Conservation (phyloP, 2,329 filamentous ascomycete species). For the Colletotrichum gloeosporioides region DNA sequence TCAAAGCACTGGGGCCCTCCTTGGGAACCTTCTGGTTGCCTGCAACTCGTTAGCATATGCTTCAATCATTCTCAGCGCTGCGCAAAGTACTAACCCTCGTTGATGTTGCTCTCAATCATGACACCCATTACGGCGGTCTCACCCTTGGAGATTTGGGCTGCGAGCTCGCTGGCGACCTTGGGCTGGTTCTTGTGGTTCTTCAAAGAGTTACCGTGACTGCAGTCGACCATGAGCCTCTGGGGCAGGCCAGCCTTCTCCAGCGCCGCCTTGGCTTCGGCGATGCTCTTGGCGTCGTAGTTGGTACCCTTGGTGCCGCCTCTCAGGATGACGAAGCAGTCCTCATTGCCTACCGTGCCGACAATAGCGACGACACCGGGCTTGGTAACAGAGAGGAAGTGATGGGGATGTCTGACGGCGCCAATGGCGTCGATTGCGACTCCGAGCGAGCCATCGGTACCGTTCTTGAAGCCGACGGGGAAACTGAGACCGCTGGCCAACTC, state of each 20-base stretch:
- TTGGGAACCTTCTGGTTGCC: conserved; percentile 90
- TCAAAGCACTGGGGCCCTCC: conserved; percentile 82
- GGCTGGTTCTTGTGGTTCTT: conserved; percentile 99
- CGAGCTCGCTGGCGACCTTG: conserved; percentile 83
- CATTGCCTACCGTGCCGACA: conserved; percentile 91
- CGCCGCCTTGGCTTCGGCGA: conserved; percentile 81
- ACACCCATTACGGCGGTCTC: conserved; percentile 93
- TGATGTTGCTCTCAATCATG: conserved; percentile 98
- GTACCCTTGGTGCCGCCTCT: conserved; percentile 91
- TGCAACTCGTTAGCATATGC: conserved; percentile 38
- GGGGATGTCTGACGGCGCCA: conserved; percentile 87
- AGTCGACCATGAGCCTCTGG: conserved; percentile 93
- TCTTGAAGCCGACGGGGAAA: conserved; percentile 99
- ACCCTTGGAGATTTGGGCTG: conserved; percentile 83
- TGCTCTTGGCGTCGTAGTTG: conserved; percentile 89
- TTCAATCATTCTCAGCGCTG: background rate
- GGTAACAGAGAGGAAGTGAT: conserved; percentile 97
- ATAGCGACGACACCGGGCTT: conserved; percentile 96
- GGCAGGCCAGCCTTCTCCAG: conserved; percentile 76
- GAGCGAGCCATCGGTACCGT: conserved; percentile 92
- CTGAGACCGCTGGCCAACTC: conserved; percentile 92
- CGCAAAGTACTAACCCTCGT: conserved; percentile 70
- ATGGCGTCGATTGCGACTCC: conserved; percentile 95
- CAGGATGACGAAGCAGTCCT: conserved; percentile 96
- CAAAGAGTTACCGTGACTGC: conserved; percentile 93